Evolutionary conservation across 2,329 filamentous ascomycete genomes (phyloP), one percentile per base, ranked within the genome.

Genomic region (Fusarium camptoceras): DNA sequence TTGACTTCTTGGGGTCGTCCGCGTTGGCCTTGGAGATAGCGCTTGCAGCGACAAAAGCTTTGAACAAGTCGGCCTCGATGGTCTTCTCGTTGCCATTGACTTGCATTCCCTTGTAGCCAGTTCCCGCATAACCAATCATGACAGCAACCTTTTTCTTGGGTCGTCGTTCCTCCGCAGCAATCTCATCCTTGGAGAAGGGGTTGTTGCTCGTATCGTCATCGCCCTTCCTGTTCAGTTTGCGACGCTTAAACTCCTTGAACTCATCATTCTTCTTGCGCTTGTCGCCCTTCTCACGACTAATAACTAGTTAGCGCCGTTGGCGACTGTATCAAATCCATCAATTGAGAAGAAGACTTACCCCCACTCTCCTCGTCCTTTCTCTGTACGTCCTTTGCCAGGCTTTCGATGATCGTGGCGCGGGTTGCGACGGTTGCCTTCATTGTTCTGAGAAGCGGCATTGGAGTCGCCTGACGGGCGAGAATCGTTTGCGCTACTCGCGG

Each of bases 61-160:
- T 88, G 82, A 99, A 99, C 5, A 99, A 84, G 75, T 99, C 96
- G 44, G 95, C 93, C 82, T 99, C 96, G 70, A 99, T 98, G 0
- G 95, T 99, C 83, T 94, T 94, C 77, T 97, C 90, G 70, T 89
- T 83, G 74, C 86, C 85, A 79, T 91, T 90, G 78, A 99, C 92
- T 82, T 99, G 96, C 91, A 99, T 97, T 76, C 96, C 96, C 82
- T 94, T 94, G 85, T 99, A 99, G 18, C 96, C 96, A 12, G 94
- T 97, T 51, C 96, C 96, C 8, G 94, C 94, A 80, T 99, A 99
- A 18, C 96, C 96, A 74, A 99, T 91, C 84, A 98, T 84, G 31
- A 99, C 94, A 42, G 95, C 96, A 51, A 98, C 95, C 84, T 99
- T 99, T 80, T 93, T 91, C 86, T 99, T 99, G 25, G 96, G 96